These are phyloP conservation scores for Parastagonospora avenae DNA, from an alignment of 2,329 filamentous ascomycete species.

Conservation along the genomic window DNA sequence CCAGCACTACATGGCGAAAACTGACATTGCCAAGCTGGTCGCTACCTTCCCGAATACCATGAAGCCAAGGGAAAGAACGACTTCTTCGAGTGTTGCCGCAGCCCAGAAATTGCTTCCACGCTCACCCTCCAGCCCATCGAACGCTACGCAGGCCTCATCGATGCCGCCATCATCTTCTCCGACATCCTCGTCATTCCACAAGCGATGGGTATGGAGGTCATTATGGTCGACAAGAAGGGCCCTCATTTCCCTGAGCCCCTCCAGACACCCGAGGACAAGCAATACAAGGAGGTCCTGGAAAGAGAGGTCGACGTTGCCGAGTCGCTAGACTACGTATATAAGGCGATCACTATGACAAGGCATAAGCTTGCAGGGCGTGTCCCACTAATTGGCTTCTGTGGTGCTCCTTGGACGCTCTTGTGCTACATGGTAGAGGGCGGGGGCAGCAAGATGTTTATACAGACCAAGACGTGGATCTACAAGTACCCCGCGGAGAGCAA, in stretches of 20 bases:
- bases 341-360: constrained; percentile 88
- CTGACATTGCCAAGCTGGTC: constrained; percentile 68
- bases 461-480: constrained; percentile 97
- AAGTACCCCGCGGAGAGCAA: constrained; percentile 82
- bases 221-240: constrained; percentile 98
- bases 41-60: constrained; percentile 98
- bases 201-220: constrained; percentile 96
- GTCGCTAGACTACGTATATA: constrained; percentile 92
- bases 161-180: constrained; percentile 98
- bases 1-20: not conserved
- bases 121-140: constrained; percentile 95
- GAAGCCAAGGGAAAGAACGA: constrained; percentile 87
- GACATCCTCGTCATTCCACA: constrained; percentile 98
- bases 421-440: constrained; percentile 99
- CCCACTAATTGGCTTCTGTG: constrained; percentile 94
- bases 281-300: constrained; percentile 78
- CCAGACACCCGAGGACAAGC: constrained; percentile 75
- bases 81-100: constrained; percentile 97
- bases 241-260: constrained; percentile 92
- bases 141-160: constrained; percentile 85
- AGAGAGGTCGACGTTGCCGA: constrained; percentile 81
- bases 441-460: constrained; percentile 90
- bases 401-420: constrained; percentile 93
- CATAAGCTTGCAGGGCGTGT: constrained; percentile 87
- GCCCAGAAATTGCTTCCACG: constrained; percentile 89